Evolutionary conservation across 805 yeast genomes (phyloP).

Genomic region (Scheffersomyces amazonensis): DNA sequence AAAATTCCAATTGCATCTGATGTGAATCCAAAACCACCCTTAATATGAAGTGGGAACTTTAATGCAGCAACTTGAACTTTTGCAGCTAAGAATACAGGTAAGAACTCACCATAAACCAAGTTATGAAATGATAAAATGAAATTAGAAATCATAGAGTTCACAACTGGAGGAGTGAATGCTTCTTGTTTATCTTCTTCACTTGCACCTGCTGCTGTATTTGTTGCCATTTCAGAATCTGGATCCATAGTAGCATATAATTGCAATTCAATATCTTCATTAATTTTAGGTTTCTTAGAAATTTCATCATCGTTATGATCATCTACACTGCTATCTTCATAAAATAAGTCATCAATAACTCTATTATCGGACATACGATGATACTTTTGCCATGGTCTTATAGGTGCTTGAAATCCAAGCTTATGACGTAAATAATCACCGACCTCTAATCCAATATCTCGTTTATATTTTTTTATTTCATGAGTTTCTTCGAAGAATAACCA

Average conservation of each 20-base stretch:
- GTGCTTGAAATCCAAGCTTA: not conserved
- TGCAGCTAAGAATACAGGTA: constrained; percentile 51
- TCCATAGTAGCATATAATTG: not conserved
- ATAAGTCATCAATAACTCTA: not conserved
- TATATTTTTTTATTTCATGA: constrained; percentile 7
- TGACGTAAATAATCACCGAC: constrained; percentile 4
- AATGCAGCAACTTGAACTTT: constrained; percentile 16
- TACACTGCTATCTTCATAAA: not conserved
- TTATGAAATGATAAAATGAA: constrained; percentile 44
- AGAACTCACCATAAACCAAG: constrained; percentile 48
- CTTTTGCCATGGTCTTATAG: constrained; percentile 2
- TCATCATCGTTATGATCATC: not conserved
- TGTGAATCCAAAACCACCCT: constrained; percentile 51
- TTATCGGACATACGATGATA: not conserved
- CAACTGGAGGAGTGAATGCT: constrained; percentile 21
- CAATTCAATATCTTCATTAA: not conserved
- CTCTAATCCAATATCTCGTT: constrained; percentile 15
- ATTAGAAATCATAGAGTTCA: constrained; percentile 28
- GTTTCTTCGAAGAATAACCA: constrained; percentile 23
- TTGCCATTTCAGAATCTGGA: not conserved
- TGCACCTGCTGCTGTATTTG: not conserved
- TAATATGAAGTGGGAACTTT: constrained; percentile 43
- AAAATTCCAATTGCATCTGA: constrained; percentile 46
- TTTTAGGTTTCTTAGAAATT: not conserved
- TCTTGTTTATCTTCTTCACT: constrained; percentile 4